Evolutionary conservation across 2,329 filamentous ascomycete species (phyloP).

Genomic region (Knufia fluminis): DNA sequence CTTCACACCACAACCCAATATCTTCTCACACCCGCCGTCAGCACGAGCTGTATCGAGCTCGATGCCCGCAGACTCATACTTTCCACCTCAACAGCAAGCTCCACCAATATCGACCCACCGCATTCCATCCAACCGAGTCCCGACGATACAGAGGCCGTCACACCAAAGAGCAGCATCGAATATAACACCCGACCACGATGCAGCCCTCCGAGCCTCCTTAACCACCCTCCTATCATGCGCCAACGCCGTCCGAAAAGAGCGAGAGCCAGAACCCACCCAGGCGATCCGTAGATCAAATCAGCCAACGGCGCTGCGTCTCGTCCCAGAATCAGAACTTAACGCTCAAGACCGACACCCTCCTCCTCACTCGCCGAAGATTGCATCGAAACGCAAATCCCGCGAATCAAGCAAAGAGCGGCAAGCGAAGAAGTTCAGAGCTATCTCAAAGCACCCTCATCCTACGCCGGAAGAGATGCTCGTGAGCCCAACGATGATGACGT

Average conservation of each 20-base stretch:
- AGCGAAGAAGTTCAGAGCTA: conserved; percentile 23
- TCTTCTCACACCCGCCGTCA: conserved; percentile 73
- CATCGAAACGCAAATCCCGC: conserved; percentile 22
- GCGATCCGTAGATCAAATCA: conserved; percentile 14
- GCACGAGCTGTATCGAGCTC: conserved; percentile 31
- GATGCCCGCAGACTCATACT: conserved; percentile 35
- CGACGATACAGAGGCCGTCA: conserved; percentile 24
- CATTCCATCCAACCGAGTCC: conserved; percentile 18
- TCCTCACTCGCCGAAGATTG: conserved; percentile 19
- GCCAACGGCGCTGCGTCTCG: conserved; percentile 41
- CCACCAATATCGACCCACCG: conserved; percentile 10
- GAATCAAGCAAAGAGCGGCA: conserved; percentile 33
- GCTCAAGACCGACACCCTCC: conserved; percentile 15
- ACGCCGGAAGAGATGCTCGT: conserved; percentile 31
- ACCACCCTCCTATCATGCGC: conserved; percentile 93
- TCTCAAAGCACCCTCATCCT: conserved; percentile 27
- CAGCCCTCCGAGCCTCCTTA: conserved; percentile 82
- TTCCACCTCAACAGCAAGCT: conserved; percentile 24
- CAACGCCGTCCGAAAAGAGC: conserved; percentile 71
- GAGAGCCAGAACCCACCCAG: conserved; percentile 22
- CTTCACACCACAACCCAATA: conserved; percentile 85
- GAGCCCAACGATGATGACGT: conserved; percentile 54
- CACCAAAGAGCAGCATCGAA: conserved; percentile 32
- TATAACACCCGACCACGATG: conserved; percentile 73
- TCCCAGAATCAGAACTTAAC: conserved; percentile 50